Conservation (phyloP, 805 yeast genomes). For the Saccharomycopsis schoenii region DNA sequence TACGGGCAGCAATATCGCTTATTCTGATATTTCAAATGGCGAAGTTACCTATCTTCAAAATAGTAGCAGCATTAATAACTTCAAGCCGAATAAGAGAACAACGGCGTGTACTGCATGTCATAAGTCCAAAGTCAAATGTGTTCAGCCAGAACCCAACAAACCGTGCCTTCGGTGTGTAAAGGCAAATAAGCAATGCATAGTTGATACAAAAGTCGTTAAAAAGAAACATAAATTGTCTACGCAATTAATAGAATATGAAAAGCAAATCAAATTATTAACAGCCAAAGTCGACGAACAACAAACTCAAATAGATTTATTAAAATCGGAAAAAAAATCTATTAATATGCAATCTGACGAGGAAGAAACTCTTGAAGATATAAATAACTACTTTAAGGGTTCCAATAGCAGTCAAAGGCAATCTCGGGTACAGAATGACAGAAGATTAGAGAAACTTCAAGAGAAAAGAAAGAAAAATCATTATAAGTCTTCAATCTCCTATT, state of each 20-base stretch:
- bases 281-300: background rate
- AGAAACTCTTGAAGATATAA: background rate
- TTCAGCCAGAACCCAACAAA: conserved; percentile 47
- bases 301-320: background rate
- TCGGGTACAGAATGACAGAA: background rate
- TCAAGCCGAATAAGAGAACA: conserved; percentile 24
- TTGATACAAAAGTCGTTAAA: conserved; percentile 42
- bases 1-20: too few species aligned
- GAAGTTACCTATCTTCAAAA: background rate
- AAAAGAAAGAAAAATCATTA: background rate
- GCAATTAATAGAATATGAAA: conserved; percentile 1
- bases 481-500: background rate
- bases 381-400: background rate
- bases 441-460: background rate
- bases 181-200: conserved; percentile 53
- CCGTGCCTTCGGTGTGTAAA: conserved; percentile 70
- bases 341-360: background rate
- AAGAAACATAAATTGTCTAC: background rate
- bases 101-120: conserved; percentile 74
- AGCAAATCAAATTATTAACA: background rate
- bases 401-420: background rate
- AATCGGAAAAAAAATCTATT: background rate
- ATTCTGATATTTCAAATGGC: background rate
- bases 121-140: conserved; percentile 72
- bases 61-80: background rate